Conservation (phyloP, 306 rosid genomes). For the Delonix regia region DNA sequence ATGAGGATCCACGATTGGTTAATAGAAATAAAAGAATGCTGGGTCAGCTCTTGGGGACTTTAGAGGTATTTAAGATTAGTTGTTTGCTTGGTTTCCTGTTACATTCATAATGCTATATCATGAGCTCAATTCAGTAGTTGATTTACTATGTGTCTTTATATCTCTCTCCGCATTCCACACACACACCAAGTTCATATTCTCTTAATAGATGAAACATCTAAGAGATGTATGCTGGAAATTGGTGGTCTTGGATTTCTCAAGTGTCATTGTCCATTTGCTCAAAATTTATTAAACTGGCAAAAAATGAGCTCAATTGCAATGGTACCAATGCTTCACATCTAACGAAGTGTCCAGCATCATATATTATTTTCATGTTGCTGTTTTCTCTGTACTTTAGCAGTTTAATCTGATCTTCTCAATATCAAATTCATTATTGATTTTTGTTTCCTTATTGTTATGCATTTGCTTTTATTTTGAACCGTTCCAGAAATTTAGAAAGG, state of each 20-base stretch:
- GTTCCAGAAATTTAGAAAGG: conserved; percentile 89
- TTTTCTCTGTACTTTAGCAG: neutral
- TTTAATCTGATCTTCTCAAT: neutral
- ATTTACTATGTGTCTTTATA: neutral
- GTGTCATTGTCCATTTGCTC: neutral
- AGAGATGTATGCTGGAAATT: neutral
- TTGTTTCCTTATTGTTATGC: conserved; percentile 21
- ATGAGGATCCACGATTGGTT: conserved; percentile 93
- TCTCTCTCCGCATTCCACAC: neutral
- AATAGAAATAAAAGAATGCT: conserved; percentile 93
- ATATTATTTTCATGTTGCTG: neutral
- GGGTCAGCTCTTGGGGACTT: conserved; percentile 93
- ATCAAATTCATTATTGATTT: neutral
- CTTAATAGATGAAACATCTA: neutral
- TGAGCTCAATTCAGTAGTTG: neutral
- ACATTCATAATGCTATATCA: neutral
- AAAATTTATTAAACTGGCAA: neutral
- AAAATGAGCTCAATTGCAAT: neutral
- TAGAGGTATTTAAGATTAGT: conserved; percentile 63
- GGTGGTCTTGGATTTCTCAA: neutral
- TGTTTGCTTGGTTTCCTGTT: neutral
- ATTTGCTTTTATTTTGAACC: conserved; percentile 25
- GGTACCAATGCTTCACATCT: neutral
- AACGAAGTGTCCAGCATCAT: neutral
- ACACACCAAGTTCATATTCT: neutral